Conservation (phyloP, 768 basidiomycete genomes). For the Russula olivacea region DNA sequence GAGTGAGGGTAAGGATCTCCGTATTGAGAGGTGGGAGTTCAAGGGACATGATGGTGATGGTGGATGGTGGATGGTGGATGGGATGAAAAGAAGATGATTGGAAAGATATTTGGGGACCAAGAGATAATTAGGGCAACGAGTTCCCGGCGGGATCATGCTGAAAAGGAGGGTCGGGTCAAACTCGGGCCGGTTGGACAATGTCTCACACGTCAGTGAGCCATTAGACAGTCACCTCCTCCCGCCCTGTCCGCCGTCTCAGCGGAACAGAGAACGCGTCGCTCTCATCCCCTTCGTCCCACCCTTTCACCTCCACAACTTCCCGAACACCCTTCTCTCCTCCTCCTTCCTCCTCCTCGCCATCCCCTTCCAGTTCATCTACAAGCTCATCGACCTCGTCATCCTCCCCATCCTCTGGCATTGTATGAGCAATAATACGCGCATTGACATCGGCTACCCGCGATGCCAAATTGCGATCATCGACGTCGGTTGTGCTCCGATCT, state of each 20-base stretch:
- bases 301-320: conserved; percentile 3
- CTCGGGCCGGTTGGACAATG: conserved; percentile 5
- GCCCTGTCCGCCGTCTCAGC: conserved; percentile 60
- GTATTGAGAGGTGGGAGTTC: conserved; percentile 70
- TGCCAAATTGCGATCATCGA: conserved; percentile 36
- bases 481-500: conserved; percentile 8
- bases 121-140: conserved; percentile 7
- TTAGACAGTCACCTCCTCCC: conserved; percentile 39
- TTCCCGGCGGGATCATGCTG: background rate
- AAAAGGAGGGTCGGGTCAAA: conserved; percentile 8
- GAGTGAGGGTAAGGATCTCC: conserved; percentile 88
- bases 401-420: conserved; percentile 55
- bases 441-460: conserved; percentile 70
- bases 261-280: conserved; percentile 65
- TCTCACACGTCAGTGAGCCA: conserved; percentile 54
- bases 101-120: conserved; percentile 15
- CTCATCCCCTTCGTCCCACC: conserved; percentile 50
- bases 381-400: conserved; percentile 38
- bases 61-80: conserved; percentile 12
- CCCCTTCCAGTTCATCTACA: conserved; percentile 33
- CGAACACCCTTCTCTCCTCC: background rate
- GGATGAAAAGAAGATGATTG: conserved; percentile 9
- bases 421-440: conserved; percentile 68
- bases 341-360: conserved; percentile 23
- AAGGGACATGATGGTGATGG: conserved; percentile 27